Conservation (phyloP, 73 alveolate species). For the Halteria grandinella region DNA sequence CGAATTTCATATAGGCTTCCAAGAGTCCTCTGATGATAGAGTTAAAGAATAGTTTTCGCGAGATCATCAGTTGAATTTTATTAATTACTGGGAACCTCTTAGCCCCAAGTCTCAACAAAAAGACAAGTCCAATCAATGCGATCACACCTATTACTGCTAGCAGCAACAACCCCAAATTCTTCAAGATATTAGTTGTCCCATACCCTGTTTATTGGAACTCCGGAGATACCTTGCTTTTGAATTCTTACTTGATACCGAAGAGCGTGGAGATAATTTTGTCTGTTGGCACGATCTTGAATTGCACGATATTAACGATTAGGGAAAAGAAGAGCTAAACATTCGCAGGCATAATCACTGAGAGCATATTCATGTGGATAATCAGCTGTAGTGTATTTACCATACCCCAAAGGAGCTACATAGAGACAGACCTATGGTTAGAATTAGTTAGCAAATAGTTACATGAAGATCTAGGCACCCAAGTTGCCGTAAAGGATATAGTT, state of each 20-base stretch:
- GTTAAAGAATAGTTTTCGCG: conserved; percentile 7
- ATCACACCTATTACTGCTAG: background rate
- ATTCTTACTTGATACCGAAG: background rate
- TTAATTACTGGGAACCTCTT: background rate
- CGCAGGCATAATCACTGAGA: background rate
- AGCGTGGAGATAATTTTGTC: background rate
- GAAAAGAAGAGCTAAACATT: background rate
- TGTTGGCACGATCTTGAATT: background rate
- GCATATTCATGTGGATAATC: conserved; percentile 8
- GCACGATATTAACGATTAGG: background rate
- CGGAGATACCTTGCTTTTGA: background rate
- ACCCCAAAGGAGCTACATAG: too few relatives aligned
- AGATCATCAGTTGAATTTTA: background rate
- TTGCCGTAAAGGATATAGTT: too few relatives aligned
- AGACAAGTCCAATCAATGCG: background rate
- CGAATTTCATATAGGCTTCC: background rate
- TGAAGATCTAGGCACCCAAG: too few relatives aligned
- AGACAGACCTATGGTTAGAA: too few relatives aligned
- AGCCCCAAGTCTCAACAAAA: background rate
- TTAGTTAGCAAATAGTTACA: too few relatives aligned
- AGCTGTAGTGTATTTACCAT: conserved; percentile 25
- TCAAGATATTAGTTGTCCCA: conserved; percentile 9
- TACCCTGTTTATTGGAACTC: conserved; percentile 4
- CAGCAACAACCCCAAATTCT: conserved; percentile 13
- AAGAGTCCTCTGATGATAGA: background rate